Evolutionary conservation across 208 protist species (phyloP), one percentile per base, ranked within the genome.

Genomic region (Trypanosoma melophagium): DNA sequence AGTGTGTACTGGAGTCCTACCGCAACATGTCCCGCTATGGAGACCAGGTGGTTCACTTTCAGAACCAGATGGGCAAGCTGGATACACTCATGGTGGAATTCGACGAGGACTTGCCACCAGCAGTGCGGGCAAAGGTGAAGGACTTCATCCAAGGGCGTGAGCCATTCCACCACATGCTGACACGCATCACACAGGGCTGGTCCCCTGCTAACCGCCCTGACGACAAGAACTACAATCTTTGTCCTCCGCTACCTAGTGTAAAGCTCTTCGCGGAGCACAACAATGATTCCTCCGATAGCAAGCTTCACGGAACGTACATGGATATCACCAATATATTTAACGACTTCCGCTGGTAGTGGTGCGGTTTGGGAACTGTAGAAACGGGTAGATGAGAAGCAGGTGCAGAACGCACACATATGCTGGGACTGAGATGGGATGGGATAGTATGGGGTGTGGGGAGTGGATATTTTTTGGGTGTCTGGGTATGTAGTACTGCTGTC

Each of bases 11-110:
- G 35, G 86, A 93, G 61, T 89, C 87, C 22, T 91, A 91, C 63
- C 80, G 81, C 7, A 86, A 88, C 73, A 93, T 92, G 86, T 91
- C 87, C n/a, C 87, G 86, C 55, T 90, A 93, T 66, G 90, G 90
- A 25, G 90, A 95, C 51, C 90, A 93, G 72, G 74, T 93, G 35
- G 87, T 95, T 44, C 82, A 95, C 76, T 89, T 80, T 66, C 54
- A 66, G 51, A 82, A 92, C 56, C 79, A 84, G 12, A 92, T 95
- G 85, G 84, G 82, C 16, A 65, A 93, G 60, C 77, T 96, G 21
- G 76, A 96, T 45, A 88, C 81, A 42, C 63, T 93, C n/a, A 91
- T 91, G 85, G 68, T 93, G 13, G 40, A 80, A 16, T 96, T 83
- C 66, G 87, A 96, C 57, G 76, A 83, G 49, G 55, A 91, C 65